Evolutionary conservation across 108 stramenopile species (phyloP), one percentile per base, ranked within the genome.

Genomic region (Thalassiosira profunda): DNA sequence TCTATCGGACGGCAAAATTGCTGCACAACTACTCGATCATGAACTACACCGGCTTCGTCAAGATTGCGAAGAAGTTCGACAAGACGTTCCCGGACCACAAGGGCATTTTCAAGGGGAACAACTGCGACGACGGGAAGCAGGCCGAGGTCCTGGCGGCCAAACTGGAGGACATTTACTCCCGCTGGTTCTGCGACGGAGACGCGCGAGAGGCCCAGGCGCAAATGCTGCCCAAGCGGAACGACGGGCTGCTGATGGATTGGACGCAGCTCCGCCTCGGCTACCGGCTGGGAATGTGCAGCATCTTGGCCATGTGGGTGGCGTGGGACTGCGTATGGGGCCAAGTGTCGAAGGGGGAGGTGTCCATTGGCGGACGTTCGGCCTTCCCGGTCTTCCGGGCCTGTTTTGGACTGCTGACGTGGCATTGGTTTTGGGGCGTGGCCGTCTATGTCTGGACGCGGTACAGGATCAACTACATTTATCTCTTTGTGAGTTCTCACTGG

Each of bases 31-130:
- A 78, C 72, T 72, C 92, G 20, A 93, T 97, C 47, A 78, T 96
- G 83, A 97, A 97, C 71, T 95, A 90, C 58, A 96, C 97, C 2
- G 97, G 94, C 8, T 93, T 94, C 74, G 83, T 96, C 42, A 97
- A 97, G 76, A 92, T 97, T 54, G 75, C 92, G 24, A 97, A 97
- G 62, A 97, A 97, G 75, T 81, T 90, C 71, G 94, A 96, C 83
- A 97, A 97, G 56, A 79, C 81, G 0, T 61, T 96, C 17, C 67
- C 81, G 17, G 66, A 79, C 10, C 60, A 74, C 28, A 88, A 92
- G 70, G 89, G 85, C 35, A 44, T 57, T n/a, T 87, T 77, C 79
- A 82, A 89, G 29, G 67, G 65, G 7, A 72, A 72, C 38, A 81
- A 85, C 46, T 90, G 87, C 34, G 77, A 89, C 43, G 90, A 87